Evolutionary conservation across 257 asterid species (phyloP).

Genomic region (Solanum chmielewskii): DNA sequence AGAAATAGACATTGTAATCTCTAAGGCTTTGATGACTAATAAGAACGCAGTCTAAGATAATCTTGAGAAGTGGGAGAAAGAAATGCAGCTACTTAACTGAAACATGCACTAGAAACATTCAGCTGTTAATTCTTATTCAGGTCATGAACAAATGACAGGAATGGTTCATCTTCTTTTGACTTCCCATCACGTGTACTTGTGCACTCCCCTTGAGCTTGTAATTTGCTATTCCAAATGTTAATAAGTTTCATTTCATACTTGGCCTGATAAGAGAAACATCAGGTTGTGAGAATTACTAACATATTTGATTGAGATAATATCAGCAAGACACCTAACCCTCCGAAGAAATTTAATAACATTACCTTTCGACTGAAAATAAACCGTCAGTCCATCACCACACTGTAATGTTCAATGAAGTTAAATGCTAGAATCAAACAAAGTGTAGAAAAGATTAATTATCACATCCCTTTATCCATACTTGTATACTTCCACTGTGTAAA

Average conservation of each 20-base stretch:
- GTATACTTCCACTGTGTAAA: too few species aligned
- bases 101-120: not conserved
- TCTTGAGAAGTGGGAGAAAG: not conserved
- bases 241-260: conserved; percentile 9
- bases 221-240: not conserved
- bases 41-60: not conserved
- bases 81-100: not conserved
- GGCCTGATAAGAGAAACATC: not conserved
- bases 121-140: not conserved
- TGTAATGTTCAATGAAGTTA: too few species aligned
- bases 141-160: not conserved
- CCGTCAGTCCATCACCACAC: not conserved
- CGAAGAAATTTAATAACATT: not conserved
- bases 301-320: not conserved
- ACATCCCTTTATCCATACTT: too few species aligned
- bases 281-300: too few species aligned
- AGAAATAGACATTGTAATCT: not conserved
- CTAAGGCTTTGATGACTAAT: not conserved
- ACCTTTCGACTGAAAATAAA: conserved; percentile 11
- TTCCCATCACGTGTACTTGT: not conserved
- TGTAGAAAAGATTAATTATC: too few species aligned
- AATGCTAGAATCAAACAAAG: too few species aligned
- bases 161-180: conserved; percentile 11
- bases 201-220: conserved; percentile 10
- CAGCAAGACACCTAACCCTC: not conserved